These are phyloP conservation scores for Phytopythium montanum DNA, from an alignment of 352 stramenopile genomes.

Conservation along the genomic window DNA sequence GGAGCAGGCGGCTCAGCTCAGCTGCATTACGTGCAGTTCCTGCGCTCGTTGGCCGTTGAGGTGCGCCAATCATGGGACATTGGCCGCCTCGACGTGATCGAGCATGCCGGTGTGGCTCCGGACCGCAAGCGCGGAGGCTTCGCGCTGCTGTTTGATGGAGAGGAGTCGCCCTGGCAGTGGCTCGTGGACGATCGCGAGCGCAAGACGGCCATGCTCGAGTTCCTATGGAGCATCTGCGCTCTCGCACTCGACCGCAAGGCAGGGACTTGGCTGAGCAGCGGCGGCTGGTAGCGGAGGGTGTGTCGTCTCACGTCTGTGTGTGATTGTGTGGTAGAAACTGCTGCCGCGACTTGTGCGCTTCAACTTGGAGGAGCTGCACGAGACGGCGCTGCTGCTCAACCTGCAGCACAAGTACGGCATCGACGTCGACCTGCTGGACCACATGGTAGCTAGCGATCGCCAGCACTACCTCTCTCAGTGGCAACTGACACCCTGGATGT, in stretches of 20 bases:
- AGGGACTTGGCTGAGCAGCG: not conserved
- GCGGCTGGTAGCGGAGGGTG: not conserved
- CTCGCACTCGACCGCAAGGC: constrained; percentile 52
- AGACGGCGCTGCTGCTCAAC: constrained; percentile 43
- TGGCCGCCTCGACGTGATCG: constrained; percentile 43
- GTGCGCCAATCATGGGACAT: constrained; percentile 63
- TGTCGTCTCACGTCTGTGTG: not conserved
- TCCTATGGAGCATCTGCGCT: constrained; percentile 68
- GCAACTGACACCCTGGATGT: not conserved
- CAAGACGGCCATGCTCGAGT: constrained; percentile 61
- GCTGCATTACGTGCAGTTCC: constrained; percentile 61
- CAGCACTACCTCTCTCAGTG: not conserved
- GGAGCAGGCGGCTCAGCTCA: constrained; percentile 16
- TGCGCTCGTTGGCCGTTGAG: constrained; percentile 65
- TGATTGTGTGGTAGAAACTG: constrained; percentile 19
- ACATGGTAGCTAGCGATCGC: constrained; percentile 21
- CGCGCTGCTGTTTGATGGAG: constrained; percentile 45
- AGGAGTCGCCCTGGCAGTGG: constrained; percentile 49
- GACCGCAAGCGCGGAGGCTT: constrained; percentile 57
- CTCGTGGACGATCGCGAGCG: constrained; percentile 50
- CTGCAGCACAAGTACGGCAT: constrained; percentile 61
- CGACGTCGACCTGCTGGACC: constrained; percentile 54
- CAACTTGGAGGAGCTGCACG: constrained; percentile 56
- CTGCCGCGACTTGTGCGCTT: constrained; percentile 54
- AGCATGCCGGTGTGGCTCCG: constrained; percentile 46